Percentiles rank a stretch among this genome's conserved stretches.
Conservation (phyloP, 2,329 filamentous ascomycete genomes). For the Nothomitra cinnamomea region DNA sequence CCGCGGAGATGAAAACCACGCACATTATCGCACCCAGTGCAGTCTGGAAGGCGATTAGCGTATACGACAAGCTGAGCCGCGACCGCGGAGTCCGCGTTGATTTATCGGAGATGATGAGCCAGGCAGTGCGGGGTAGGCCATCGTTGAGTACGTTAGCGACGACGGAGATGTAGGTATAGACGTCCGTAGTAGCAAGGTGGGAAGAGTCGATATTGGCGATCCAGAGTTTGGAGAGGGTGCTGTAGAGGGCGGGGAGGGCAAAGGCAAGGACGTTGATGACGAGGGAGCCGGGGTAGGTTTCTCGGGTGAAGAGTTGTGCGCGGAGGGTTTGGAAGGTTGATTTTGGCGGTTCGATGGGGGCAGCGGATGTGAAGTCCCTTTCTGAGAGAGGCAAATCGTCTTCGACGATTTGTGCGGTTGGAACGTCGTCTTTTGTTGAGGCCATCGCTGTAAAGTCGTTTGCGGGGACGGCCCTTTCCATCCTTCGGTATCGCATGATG, state of each 20-base stretch:
- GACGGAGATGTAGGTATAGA: conserved; percentile 52
- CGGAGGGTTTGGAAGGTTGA: too few species aligned
- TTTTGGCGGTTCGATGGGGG: too few species aligned
- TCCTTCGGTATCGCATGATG: too few species aligned
- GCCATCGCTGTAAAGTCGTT: too few species aligned
- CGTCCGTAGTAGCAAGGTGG: conserved; percentile 45
- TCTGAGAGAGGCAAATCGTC: too few species aligned
- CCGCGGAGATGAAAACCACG: conserved; percentile 37
- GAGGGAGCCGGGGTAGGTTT: conserved; percentile 40
- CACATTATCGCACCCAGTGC: conserved; percentile 42
- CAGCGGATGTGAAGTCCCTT: too few species aligned
- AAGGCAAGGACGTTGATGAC: conserved; percentile 47
- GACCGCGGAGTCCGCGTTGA: conserved; percentile 32
- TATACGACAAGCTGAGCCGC: conserved; percentile 43
- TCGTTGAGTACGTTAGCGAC: conserved; percentile 56
- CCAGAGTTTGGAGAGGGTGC: conserved; percentile 53
- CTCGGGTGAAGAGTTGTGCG: too few species aligned
- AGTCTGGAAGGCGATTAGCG: conserved; percentile 36
- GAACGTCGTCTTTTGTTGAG: too few species aligned
- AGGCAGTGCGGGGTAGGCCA: conserved; percentile 50
- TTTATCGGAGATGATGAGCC: conserved; percentile 50
- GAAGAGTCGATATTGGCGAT: conserved; percentile 48
- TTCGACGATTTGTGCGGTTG: too few species aligned
- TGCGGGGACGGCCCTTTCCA: too few species aligned
- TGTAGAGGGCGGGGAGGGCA: conserved; percentile 47